A percentile compares a stretch with the other conserved stretches of the same genome.
Evolutionary conservation across 2,329 filamentous ascomycete genomes (phyloP).

Genomic region (Cladobotryum protrusum): DNA sequence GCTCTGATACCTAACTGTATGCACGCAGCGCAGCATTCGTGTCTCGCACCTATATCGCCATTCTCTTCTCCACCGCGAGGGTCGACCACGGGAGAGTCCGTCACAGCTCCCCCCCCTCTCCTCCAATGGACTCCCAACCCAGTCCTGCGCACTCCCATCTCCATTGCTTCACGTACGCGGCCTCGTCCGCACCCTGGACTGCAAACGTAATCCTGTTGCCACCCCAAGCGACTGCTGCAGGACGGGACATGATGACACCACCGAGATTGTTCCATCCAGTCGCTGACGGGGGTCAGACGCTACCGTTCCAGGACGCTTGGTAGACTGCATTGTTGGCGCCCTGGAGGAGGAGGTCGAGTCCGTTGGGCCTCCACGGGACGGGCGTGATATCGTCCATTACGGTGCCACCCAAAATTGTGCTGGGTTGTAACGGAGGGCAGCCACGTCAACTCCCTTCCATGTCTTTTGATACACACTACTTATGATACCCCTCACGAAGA

Average conservation of each 20-base stretch:
- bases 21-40: slow-evolving; percentile 7
- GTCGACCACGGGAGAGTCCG: slow-evolving; percentile 4
- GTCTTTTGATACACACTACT: slow-evolving; percentile 10
- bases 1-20: slow-evolving; percentile 7
- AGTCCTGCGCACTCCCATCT: slow-evolving; percentile 4
- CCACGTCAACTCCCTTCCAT: slow-evolving; percentile 8
- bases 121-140: slow-evolving; percentile 7
- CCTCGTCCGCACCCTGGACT: slow-evolving; percentile 5
- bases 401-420: slow-evolving; percentile 3
- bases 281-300: slow-evolving; percentile 6
- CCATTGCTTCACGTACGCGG: slow-evolving; percentile 3
- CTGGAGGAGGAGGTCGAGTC: slow-evolving; percentile 18
- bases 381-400: slow-evolving; percentile 20
- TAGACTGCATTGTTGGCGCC: slow-evolving; percentile 9
- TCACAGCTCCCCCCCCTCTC: no score
- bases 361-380: slow-evolving; percentile 19
- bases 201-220: neutral
- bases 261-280: slow-evolving; percentile 16
- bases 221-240: slow-evolving; percentile 6
- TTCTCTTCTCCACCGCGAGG: slow-evolving; percentile 3
- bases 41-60: slow-evolving; percentile 2
- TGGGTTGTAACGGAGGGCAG: slow-evolving; percentile 1
- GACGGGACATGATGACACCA: slow-evolving; percentile 9
- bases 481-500: slow-evolving; percentile 14
- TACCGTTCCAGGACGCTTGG: slow-evolving; percentile 8